Conservation (phyloP, 257 asterid species). For the Penstemon davidsonii region DNA sequence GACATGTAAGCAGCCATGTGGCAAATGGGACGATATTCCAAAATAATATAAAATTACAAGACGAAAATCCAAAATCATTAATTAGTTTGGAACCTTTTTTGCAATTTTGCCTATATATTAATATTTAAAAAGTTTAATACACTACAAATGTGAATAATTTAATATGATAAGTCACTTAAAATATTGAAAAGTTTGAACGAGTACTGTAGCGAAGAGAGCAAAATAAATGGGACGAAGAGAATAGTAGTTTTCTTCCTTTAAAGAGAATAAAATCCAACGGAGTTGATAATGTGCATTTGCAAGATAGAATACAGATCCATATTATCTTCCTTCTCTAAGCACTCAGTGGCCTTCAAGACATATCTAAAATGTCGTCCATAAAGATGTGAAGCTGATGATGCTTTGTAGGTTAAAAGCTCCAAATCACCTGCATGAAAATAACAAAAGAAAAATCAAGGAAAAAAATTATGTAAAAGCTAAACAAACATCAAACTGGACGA, state of each 20-base stretch:
- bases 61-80: too few relatives aligned
- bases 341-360: constrained; percentile 46
- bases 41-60: too few relatives aligned
- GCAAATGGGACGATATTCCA: too few relatives aligned
- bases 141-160: too few relatives aligned
- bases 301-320: constrained; percentile 54
- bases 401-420: constrained; percentile 64
- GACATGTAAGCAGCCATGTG: too few relatives aligned
- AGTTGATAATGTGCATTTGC: constrained; percentile 47
- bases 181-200: too few relatives aligned
- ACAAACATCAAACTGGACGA: background rate
- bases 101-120: too few relatives aligned
- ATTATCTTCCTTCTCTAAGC: constrained; percentile 42
- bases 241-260: constrained; percentile 9
- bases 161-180: too few relatives aligned
- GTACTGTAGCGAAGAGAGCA: too few relatives aligned
- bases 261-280: constrained; percentile 51
- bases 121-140: too few relatives aligned
- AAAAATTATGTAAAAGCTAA: background rate
- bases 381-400: constrained; percentile 69
- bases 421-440: constrained; percentile 52
- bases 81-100: too few relatives aligned
- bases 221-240: too few relatives aligned
- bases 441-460: background rate
- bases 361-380: constrained; percentile 64